Evolutionary conservation across 2,329 filamentous ascomycete genomes (phyloP).

Genomic region (Aotearoamyces nothofagi): DNA sequence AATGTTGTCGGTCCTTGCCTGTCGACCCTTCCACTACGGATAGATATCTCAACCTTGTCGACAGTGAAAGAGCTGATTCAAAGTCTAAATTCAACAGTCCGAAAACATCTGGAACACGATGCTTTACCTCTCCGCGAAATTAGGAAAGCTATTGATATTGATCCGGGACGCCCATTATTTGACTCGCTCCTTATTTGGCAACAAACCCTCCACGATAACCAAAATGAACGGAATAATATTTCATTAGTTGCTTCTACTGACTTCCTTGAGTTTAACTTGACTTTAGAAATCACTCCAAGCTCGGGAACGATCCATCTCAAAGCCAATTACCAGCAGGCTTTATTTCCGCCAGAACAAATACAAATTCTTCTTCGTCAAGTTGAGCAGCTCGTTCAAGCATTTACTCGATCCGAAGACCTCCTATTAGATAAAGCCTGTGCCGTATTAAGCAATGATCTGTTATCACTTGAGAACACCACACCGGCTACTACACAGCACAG

Average conservation of each 20-base stretch:
- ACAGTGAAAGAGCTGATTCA: conserved; percentile 45
- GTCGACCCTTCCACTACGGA: conserved; percentile 56
- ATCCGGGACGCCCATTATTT: conserved; percentile 46
- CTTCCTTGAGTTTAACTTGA: conserved; percentile 58
- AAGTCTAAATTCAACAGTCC: conserved; percentile 48
- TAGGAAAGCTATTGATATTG: conserved; percentile 39
- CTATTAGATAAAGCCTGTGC: conserved; percentile 6
- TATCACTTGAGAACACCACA: conserved; percentile 16
- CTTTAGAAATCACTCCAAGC: conserved; percentile 61
- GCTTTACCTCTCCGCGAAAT: conserved; percentile 54
- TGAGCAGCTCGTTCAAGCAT: conserved; percentile 29
- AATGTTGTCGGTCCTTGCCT: conserved; percentile 68
- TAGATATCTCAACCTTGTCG: conserved; percentile 35
- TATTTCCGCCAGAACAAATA: conserved; percentile 40
- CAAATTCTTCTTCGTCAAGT: conserved; percentile 45
- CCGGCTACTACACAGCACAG: conserved; percentile 5
- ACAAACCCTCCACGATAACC: conserved; percentile 40
- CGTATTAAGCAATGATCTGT: conserved; percentile 5
- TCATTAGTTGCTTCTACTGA: conserved; percentile 47
- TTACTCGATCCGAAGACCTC: conserved; percentile 16
- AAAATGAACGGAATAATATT: conserved; percentile 25
- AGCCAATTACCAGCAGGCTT: conserved; percentile 35
- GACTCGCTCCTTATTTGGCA: conserved; percentile 78
- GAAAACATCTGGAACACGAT: conserved; percentile 47
- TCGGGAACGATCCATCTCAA: conserved; percentile 29